phyloP scores from a whole-genome alignment of 371 early-diverging fungal species.

The Lichtheimia hyalospora region DNA sequence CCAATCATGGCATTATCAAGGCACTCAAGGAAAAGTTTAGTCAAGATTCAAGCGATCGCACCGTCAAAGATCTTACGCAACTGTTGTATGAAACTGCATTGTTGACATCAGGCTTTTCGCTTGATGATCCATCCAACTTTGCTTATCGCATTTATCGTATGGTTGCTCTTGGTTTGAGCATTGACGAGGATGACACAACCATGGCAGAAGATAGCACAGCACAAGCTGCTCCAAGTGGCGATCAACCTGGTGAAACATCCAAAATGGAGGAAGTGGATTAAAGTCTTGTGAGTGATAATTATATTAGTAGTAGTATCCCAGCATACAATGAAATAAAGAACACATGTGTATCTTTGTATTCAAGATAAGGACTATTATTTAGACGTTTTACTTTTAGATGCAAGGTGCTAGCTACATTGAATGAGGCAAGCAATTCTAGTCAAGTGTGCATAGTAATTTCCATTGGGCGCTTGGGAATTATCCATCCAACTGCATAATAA shows the following conservation, averaged over 20 bases:
- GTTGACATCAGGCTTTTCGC: conserved; percentile 94
- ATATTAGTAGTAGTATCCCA: too few relatives aligned
- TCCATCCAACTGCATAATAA: too few relatives aligned
- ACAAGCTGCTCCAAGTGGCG: conserved; percentile 43
- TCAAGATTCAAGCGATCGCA: conserved; percentile 93
- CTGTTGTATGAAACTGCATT: conserved; percentile 94
- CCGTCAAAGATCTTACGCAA: conserved; percentile 92
- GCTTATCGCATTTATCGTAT: conserved; percentile 96
- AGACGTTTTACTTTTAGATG: too few relatives aligned
- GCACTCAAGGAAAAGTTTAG: conserved; percentile 86
- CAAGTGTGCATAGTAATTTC: too few relatives aligned
- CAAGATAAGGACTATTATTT: too few relatives aligned
- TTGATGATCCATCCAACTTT: conserved; percentile 93
- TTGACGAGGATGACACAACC: conserved; percentile 77
- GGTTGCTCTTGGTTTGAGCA: conserved; percentile 95
- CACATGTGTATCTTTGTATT: too few relatives aligned
- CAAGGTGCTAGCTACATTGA: too few relatives aligned
- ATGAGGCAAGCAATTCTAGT: too few relatives aligned
- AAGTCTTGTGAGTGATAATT: conserved; percentile 15
- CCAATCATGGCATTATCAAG: conserved; percentile 91
- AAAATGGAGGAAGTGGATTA: conserved; percentile 98
- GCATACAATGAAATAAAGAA: too few relatives aligned
- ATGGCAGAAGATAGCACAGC: conserved; percentile 43
- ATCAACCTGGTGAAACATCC: conserved; percentile 73
- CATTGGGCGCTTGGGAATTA: too few relatives aligned